Evolutionary conservation across 2,329 filamentous ascomycete species (phyloP), one percentile per base, ranked within the genome.

Genomic region (Clarireedia hainanense): DNA sequence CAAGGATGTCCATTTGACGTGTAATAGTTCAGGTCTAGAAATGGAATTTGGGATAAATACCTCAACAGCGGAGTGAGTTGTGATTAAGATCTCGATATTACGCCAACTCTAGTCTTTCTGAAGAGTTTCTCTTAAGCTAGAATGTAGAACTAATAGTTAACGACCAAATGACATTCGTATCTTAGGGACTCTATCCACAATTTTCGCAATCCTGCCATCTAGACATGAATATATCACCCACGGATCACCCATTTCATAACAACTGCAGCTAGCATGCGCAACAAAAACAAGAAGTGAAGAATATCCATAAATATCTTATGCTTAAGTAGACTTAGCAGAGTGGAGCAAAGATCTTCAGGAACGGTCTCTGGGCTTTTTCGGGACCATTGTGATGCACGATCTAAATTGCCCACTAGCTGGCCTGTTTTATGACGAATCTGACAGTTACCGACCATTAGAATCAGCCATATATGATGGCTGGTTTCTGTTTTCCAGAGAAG

Each of bases 321-420:
- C 23, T 6, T 4, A 52, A 53, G 15, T 12, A 10, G 15, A 20
- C 47, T 47, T 47, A 37, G 34, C 30, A 23, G 42, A 30, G 10
- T 30, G 36, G 40, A 40, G 30, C 23, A 23, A 39, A 17, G 42
- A 53, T 53, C 42, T 47, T 36, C 51, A 47, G 51, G 36, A 62
- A 26, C 40, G 58, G 9, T 2, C 27, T 30, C 27, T 12, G 27
- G 20, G 3, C 20, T 20, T 30, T 9, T 30, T 30, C 9, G 10
- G 27, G 27, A 10, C 7, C 27, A 30, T 30, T 7, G 27, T 30
- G 3, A 30, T 30, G 27, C 27, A 10, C 27, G 27, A 30, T 30
- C 27, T 7, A 9, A 30, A 20, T 20, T 30, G 27, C 27, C 27
- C 7, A 10, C 27, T 30, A 30, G 27, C 27, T 30, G 27, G 6